These are phyloP conservation scores for Albizia julibrissin DNA, from an alignment of 306 rosid species.

Conservation along the genomic window DNA sequence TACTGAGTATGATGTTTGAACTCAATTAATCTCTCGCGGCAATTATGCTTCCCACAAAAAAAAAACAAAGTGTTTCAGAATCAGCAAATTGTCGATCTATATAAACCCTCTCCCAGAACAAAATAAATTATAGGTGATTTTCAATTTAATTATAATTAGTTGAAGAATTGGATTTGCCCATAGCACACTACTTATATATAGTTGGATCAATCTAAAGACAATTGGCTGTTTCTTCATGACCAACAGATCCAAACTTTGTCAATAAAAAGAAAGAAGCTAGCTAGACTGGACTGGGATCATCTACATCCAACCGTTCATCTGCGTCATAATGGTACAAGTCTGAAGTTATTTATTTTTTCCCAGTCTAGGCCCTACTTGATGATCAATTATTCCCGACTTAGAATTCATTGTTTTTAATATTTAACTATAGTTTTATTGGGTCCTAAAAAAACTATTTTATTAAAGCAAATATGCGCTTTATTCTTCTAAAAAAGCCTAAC, in stretches of 20 bases:
- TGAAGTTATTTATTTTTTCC: no score
- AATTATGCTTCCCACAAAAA: background rate
- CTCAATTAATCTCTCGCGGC: background rate
- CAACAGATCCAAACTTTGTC: background rate
- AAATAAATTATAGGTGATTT: no score
- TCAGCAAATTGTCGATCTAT: background rate
- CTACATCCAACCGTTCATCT: background rate
- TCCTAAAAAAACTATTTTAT: background rate
- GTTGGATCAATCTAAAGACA: background rate
- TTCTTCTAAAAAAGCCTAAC: background rate
- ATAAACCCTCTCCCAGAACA: no score
- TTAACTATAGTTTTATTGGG: no score
- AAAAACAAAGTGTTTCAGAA: background rate
- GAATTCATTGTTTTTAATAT: no score
- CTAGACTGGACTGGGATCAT: background rate
- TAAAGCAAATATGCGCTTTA: background rate
- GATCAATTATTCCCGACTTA: no score
- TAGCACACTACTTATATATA: background rate
- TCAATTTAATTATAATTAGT: background rate
- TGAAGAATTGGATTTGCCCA: background rate
- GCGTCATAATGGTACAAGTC: background rate
- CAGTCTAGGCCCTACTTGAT: no score
- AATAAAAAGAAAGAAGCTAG: background rate
- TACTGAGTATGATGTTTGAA: background rate
- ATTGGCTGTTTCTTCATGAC: background rate